Conservation (phyloP, 345 rosid species). For the Nephelium lappaceum region DNA sequence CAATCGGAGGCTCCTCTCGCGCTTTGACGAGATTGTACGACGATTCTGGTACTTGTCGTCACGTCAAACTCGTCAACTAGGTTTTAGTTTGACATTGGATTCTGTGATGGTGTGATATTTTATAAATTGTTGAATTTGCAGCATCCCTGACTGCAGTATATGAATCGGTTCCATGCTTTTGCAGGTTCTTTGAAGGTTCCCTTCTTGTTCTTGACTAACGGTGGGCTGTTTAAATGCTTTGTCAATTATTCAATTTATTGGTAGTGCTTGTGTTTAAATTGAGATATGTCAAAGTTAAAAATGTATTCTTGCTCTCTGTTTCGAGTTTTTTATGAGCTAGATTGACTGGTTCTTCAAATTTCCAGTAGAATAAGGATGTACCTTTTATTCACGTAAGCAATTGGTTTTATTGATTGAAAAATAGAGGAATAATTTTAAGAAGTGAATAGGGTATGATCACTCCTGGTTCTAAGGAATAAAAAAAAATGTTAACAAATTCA, state of each 20-base stretch:
- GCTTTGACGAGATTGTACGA: constrained; percentile 43
- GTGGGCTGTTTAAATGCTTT: constrained; percentile 28
- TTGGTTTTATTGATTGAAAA: neutral
- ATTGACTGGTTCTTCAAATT: neutral
- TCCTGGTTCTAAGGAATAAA: neutral
- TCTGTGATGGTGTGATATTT: too few species aligned
- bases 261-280: neutral
- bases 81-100: neutral
- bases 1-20: constrained; percentile 48
- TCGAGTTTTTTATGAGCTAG: neutral
- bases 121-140: neutral
- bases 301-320: neutral
- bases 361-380: neutral
- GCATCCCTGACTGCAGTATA: neutral
- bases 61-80: neutral
- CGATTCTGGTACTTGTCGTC: constrained; percentile 29
- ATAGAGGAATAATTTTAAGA: neutral
- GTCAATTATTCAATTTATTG: neutral
- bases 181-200: constrained; percentile 48
- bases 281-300: neutral
- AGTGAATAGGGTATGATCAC: neutral
- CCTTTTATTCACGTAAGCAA: neutral
- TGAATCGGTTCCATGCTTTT: neutral
- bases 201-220: constrained; percentile 53
- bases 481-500: too few species aligned